Percentiles rank a stretch among this genome's conserved stretches.
These are phyloP conservation scores for Berberis vulgaris DNA, from an alignment of 164 flowering plant genomes.

Conservation along the genomic window DNA sequence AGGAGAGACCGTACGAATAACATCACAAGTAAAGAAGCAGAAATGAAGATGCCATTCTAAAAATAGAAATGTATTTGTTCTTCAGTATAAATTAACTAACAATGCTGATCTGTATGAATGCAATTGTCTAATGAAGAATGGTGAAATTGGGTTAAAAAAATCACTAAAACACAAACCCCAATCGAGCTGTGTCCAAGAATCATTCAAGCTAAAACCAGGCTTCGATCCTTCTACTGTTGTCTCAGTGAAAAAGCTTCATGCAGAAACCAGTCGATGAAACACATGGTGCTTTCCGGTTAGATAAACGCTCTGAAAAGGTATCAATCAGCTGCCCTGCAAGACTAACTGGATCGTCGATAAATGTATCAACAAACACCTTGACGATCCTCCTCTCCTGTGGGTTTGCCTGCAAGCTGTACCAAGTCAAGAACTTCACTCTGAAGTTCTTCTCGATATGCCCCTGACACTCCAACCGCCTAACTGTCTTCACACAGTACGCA, in stretches of 20 bases:
- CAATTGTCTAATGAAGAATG: conserved; percentile 6
- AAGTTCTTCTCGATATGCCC: conserved; percentile 72
- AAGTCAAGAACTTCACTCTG: conserved; percentile 80
- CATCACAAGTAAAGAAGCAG: not conserved
- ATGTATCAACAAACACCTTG: conserved; percentile 67
- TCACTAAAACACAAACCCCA: conserved; percentile 12
- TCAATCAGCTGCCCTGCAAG: conserved; percentile 89
- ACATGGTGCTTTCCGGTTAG: conserved; percentile 33
- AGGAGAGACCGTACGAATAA: not conserved
- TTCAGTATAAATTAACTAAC: not conserved
- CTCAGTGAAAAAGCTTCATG: conserved; percentile 77
- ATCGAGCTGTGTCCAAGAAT: conserved; percentile 14
- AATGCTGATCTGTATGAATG: conserved; percentile 13
- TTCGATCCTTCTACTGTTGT: not conserved
- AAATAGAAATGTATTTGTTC: not conserved
- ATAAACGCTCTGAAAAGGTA: conserved; percentile 62
- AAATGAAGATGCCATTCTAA: not conserved
- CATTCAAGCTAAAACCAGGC: not conserved
- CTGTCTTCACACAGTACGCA: conserved; percentile 70
- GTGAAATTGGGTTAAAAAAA: conserved; percentile 12
- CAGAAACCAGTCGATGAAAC: conserved; percentile 57
- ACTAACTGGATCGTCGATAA: conserved; percentile 63
- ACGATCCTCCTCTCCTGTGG: conserved; percentile 65
- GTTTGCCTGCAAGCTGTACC: conserved; percentile 86
- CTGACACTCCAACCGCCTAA: conserved; percentile 74